phyloP scores from a whole-genome alignment of 129 eudicot species.

The Helianthus annuus region HanXRQr2.0-SUNRISE NC_035441.2:100748827-100749326 shows the following conservation, averaged over 20 bases:
- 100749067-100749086: background rate
- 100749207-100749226: background rate
- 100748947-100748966: slow-evolving; percentile 20
- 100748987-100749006: background rate
- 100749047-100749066: slow-evolving; percentile 10
- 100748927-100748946: background rate
- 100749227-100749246: background rate
- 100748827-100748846: background rate
- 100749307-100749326: no score
- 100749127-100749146: slow-evolving; percentile 12
- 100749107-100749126: background rate
- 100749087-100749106: background rate
- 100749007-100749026: slow-evolving; percentile 19
- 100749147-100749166: background rate
- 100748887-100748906: background rate
- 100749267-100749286: no score
- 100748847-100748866: slow-evolving; percentile 16
- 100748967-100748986: slow-evolving; percentile 20
- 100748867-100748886: slow-evolving; percentile 15
- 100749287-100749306: no score
- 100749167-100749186: background rate
- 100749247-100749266: no score
- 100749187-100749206: slow-evolving; percentile 6
- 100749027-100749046: slow-evolving; percentile 21
- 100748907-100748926: no score